These are phyloP conservation scores for Lonicera japonica DNA, from an alignment of 129 eudicot genomes.

Conservation along the genomic window DNA sequence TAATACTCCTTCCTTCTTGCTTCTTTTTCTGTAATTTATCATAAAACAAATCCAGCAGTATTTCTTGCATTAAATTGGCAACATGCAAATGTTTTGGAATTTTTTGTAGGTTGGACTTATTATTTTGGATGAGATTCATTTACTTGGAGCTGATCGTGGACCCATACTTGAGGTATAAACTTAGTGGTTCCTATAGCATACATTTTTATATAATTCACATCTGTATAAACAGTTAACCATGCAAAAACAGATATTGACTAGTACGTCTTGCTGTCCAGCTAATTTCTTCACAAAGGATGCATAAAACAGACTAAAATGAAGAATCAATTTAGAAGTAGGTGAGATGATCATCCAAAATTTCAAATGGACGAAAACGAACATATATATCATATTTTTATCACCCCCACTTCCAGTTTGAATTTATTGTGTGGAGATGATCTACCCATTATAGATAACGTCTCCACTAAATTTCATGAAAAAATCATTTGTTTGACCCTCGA, in stretches of 20 bases:
- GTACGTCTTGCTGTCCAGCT: background rate
- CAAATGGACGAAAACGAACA: no score
- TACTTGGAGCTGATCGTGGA: conserved; percentile 98
- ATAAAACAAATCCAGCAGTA: background rate
- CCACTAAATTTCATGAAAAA: background rate
- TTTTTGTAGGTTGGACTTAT: conserved; percentile 82
- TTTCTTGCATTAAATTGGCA: background rate
- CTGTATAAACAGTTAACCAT: background rate
- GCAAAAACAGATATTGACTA: background rate
- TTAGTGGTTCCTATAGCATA: conserved; percentile 11
- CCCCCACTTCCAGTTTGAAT: no score
- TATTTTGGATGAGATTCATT: conserved; percentile 95
- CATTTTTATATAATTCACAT: background rate
- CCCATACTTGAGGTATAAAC: conserved; percentile 92
- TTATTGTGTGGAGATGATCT: no score
- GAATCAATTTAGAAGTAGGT: no score
- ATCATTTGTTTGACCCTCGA: background rate
- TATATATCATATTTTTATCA: no score
- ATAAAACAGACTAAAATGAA: background rate
- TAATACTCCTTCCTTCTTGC: background rate
- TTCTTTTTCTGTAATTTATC: background rate
- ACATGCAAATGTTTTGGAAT: background rate
- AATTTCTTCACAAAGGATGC: background rate
- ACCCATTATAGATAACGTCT: no score
- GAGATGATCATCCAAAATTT: no score